Percentiles rank a stretch among this genome's conserved stretches.
These are phyloP conservation scores for Xylaria flabelliformis DNA, from an alignment of 495 filamentous ascomycete species.

Conservation along the genomic window DNA sequence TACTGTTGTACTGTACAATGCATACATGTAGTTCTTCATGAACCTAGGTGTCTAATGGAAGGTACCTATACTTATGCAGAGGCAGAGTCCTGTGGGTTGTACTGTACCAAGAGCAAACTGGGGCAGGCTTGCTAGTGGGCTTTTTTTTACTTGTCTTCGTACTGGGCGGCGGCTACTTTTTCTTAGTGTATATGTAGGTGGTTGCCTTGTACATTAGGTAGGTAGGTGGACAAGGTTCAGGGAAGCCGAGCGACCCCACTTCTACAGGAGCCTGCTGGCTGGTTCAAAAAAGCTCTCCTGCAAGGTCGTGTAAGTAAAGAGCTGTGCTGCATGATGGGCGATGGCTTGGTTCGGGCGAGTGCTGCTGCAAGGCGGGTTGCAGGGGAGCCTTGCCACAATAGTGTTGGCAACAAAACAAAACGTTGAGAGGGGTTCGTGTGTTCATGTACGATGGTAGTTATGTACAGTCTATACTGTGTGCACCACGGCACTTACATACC, in stretches of 20 bases:
- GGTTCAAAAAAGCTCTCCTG: constrained; percentile 9
- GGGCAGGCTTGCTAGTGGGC: constrained; percentile 17
- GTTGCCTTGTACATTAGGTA: not conserved
- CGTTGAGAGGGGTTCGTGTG: constrained; percentile 2
- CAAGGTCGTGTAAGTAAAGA: constrained; percentile 2
- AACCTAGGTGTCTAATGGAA: too few relatives aligned
- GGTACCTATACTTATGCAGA: not conserved
- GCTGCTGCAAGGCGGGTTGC: constrained; percentile 11
- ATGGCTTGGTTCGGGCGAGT: constrained; percentile 16
- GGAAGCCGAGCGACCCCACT: constrained; percentile 12
- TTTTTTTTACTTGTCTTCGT: constrained; percentile 2
- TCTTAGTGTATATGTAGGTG: not conserved
- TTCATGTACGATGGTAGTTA: not conserved
- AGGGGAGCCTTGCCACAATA: not conserved
- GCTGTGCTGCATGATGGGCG: constrained; percentile 18
- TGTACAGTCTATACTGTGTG: not conserved
- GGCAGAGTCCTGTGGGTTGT: not conserved
- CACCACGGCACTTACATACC: not conserved
- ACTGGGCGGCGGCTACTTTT: constrained; percentile 6
- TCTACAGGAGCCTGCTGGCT: constrained; percentile 7
- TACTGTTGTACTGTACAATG: too few relatives aligned
- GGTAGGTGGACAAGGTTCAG: constrained; percentile 1
- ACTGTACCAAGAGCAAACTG: constrained; percentile 3
- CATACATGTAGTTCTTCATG: too few relatives aligned
- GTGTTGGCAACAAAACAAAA: not conserved